A percentile compares a stretch with the other conserved stretches of the same genome.
phyloP scores from a whole-genome alignment of 2,329 filamentous ascomycete genomes.

The Aspergillus terreus region DNA sequence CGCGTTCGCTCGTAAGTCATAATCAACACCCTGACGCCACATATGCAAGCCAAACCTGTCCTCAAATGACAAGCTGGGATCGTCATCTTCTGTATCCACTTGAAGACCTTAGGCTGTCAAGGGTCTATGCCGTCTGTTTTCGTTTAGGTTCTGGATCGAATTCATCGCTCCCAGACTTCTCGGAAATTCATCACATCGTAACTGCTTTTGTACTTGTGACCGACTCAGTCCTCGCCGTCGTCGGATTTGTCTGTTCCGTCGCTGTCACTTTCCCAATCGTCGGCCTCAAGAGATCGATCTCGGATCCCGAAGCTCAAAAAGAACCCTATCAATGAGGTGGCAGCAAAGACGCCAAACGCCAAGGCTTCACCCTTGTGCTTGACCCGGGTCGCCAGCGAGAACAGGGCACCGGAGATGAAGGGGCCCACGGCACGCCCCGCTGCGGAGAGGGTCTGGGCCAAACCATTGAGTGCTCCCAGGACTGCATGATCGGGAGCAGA shows the following conservation, averaged over 20 bases:
- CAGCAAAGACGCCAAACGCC: constrained; percentile 83
- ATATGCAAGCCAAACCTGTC: too few relatives aligned
- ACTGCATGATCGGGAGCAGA: constrained; percentile 81
- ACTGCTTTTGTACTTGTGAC: not conserved
- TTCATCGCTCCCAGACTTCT: not conserved
- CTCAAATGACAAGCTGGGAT: too few relatives aligned
- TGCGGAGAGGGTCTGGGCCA: constrained; percentile 90
- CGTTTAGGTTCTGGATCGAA: too few relatives aligned
- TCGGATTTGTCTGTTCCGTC: constrained; percentile 44
- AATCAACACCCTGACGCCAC: too few relatives aligned
- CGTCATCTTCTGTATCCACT: too few relatives aligned
- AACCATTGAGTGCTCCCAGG: constrained; percentile 84
- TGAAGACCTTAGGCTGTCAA: too few relatives aligned
- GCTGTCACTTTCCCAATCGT: constrained; percentile 48
- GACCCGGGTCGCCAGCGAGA: constrained; percentile 71
- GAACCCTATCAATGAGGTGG: constrained; percentile 76
- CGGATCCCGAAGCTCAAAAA: constrained; percentile 73
- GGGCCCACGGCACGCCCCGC: constrained; percentile 85
- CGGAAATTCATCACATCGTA: too few relatives aligned
- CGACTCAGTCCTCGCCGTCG: constrained; percentile 37
- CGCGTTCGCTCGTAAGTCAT: too few relatives aligned
- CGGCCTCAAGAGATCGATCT: constrained; percentile 57
- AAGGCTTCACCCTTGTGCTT: constrained; percentile 77
- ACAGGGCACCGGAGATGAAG: constrained; percentile 81
- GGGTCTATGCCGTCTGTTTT: too few relatives aligned